Evolutionary conservation across 495 filamentous ascomycete genomes (phyloP).

Genomic region (Lasiosphaeria ovina): DNA sequence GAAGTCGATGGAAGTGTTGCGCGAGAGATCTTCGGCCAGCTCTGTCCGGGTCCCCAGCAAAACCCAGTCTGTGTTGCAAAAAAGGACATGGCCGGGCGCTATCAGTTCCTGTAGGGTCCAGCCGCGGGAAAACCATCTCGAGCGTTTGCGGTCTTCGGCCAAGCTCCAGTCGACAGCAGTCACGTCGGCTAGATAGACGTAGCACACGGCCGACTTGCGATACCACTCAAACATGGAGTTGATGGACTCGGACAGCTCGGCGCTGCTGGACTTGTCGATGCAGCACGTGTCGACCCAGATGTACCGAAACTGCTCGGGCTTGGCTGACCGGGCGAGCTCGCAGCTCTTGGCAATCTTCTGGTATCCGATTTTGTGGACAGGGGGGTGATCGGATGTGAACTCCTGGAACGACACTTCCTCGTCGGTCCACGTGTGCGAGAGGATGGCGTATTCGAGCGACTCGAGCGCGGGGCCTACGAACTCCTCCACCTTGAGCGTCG

Average conservation of each 20-base stretch:
- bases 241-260: not conserved
- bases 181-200: not conserved
- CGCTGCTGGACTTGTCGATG: not conserved
- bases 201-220: not conserved
- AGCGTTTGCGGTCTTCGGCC: not conserved
- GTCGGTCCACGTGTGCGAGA: slow-evolving; percentile 4
- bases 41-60: not conserved
- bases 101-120: not conserved
- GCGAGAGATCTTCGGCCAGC: no score
- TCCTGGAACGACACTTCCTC: slow-evolving; percentile 2
- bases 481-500: not conserved
- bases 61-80: not conserved
- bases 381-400: not conserved
- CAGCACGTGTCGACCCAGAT: not conserved
- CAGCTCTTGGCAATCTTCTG: not conserved
- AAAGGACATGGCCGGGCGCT: not conserved
- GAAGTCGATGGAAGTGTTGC: not conserved
- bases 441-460: slow-evolving; percentile 2
- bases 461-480: not conserved
- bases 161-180: no score
- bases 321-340: not conserved
- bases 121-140: not conserved
- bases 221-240: slow-evolving; percentile 2
- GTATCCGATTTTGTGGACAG: not conserved
- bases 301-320: not conserved